phyloP scores from a whole-genome alignment of 805 yeast genomes.

The Candida sonorensis region DNA sequence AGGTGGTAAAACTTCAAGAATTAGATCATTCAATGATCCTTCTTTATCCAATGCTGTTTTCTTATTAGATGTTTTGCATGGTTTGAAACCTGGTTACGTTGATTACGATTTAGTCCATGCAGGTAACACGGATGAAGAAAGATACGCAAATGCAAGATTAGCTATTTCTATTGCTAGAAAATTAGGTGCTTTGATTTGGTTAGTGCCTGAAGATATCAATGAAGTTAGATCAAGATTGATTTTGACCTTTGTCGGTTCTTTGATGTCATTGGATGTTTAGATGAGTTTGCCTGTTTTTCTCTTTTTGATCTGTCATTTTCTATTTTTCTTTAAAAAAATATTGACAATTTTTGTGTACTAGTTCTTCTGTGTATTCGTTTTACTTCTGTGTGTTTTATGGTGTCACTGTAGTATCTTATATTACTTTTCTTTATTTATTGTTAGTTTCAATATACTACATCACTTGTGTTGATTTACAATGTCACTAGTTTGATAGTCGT shows the following conservation, averaged over 20 bases:
- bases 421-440: too few relatives aligned
- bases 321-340: too few relatives aligned
- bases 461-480: too few relatives aligned
- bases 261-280: slow-evolving; percentile 52
- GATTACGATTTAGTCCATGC: slow-evolving; percentile 86
- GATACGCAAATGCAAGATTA: slow-evolving; percentile 88
- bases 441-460: too few relatives aligned
- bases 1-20: slow-evolving; percentile 69
- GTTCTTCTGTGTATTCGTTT: slow-evolving; percentile 1
- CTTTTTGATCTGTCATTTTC: not conserved
- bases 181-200: slow-evolving; percentile 95
- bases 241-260: slow-evolving; percentile 89
- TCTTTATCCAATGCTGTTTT: slow-evolving; percentile 72
- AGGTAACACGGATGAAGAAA: slow-evolving; percentile 77
- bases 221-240: slow-evolving; percentile 94
- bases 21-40: slow-evolving; percentile 83
- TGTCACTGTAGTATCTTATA: too few relatives aligned
- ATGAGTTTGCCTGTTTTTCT: not conserved
- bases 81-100: slow-evolving; percentile 95
- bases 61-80: slow-evolving; percentile 84
- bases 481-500: too few relatives aligned
- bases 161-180: slow-evolving; percentile 98
- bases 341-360: too few relatives aligned
- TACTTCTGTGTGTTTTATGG: not conserved
- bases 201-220: slow-evolving; percentile 98